These are phyloP conservation scores for Calonectria henricotiae DNA, from an alignment of 2,329 filamentous ascomycete genomes.

Conservation along the genomic window DNA sequence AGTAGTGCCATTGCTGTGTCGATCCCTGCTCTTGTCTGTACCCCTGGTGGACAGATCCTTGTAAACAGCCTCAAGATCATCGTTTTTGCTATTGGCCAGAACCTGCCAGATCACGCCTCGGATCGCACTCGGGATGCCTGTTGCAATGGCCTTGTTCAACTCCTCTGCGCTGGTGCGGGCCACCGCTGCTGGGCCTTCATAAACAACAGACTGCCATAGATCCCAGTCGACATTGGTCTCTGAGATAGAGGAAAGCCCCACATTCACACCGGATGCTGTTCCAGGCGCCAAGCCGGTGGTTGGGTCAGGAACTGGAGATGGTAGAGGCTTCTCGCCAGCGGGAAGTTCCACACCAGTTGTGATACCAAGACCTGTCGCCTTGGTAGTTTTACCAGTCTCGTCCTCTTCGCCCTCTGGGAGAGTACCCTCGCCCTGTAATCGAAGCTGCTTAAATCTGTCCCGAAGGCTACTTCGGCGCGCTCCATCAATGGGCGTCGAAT, in stretches of 20 bases:
- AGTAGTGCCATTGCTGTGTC: conserved; percentile 70
- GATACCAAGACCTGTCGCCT: conserved; percentile 44
- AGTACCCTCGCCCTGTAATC: conserved; percentile 81
- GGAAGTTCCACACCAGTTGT: conserved; percentile 50
- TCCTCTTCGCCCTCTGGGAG: conserved; percentile 71
- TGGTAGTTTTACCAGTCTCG: conserved; percentile 57
- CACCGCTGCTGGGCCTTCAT: conserved; percentile 92
- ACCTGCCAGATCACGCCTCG: conserved; percentile 99
- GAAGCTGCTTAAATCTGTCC: conserved; percentile 84
- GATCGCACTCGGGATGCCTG: conserved; percentile 94
- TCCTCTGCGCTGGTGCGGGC: conserved; percentile 91
- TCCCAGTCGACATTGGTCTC: conserved; percentile 97
- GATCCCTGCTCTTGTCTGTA: conserved; percentile 83
- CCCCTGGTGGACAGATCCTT: conserved; percentile 84
- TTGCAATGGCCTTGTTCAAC: conserved; percentile 90
- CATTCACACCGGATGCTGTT: conserved; percentile 86
- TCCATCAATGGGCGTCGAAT: conserved; percentile 63
- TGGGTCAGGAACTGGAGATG: conserved; percentile 74
- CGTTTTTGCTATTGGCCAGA: conserved; percentile 93
- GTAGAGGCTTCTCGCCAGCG: conserved; percentile 55
- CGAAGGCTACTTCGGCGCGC: conserved; percentile 76
- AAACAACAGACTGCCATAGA: conserved; percentile 95
- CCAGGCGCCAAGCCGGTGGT: conserved; percentile 85
- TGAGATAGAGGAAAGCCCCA: conserved; percentile 79
- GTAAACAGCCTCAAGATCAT: conserved; percentile 91